Conservation (phyloP, 2,329 filamentous ascomycete species). For the Mycosphaerella sp. region DNA sequence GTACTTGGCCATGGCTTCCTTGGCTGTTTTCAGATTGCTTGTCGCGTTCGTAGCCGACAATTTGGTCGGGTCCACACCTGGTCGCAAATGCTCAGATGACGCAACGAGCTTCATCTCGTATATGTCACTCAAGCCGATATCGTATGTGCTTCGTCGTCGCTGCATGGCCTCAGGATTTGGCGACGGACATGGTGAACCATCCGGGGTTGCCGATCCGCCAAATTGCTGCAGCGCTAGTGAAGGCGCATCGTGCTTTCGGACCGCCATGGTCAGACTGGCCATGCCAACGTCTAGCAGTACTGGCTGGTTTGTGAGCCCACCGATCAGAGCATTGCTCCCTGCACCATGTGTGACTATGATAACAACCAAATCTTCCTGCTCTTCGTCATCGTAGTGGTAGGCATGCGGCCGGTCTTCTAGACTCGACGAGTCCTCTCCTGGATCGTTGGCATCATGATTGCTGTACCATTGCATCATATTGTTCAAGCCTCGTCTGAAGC, state of each 20-base stretch:
- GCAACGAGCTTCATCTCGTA: conserved; percentile 72
- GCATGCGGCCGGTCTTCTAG: conserved; percentile 33
- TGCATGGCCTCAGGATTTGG: conserved; percentile 21
- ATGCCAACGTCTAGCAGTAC: conserved; percentile 85
- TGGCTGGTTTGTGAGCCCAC: conserved; percentile 83
- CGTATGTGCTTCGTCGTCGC: conserved; percentile 38
- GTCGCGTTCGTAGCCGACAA: conserved; percentile 12
- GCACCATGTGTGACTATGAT: conserved; percentile 90
- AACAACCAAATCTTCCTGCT: conserved; percentile 68
- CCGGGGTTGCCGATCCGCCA: neutral
- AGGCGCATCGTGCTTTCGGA: conserved; percentile 47
- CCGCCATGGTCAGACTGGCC: conserved; percentile 85
- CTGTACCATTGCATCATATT: conserved; percentile 79
- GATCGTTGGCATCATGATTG: conserved; percentile 36
- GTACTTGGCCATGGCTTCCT: conserved; percentile 19
- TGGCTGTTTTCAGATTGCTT: conserved; percentile 14
- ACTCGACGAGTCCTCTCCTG: conserved; percentile 33
- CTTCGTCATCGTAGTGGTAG: conserved; percentile 48
- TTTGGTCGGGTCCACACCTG: conserved; percentile 41
- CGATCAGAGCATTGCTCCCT: conserved; percentile 91
- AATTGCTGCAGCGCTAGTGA: conserved; percentile 6
- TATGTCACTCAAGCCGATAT: conserved; percentile 47
- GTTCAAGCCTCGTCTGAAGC: conserved; percentile 74
- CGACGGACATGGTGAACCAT: conserved; percentile 9
- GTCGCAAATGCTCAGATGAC: conserved; percentile 65